These are phyloP conservation scores for Hyaloscypha hepaticicola DNA, from an alignment of 495 filamentous ascomycete species.

Conservation along the genomic window DNA sequence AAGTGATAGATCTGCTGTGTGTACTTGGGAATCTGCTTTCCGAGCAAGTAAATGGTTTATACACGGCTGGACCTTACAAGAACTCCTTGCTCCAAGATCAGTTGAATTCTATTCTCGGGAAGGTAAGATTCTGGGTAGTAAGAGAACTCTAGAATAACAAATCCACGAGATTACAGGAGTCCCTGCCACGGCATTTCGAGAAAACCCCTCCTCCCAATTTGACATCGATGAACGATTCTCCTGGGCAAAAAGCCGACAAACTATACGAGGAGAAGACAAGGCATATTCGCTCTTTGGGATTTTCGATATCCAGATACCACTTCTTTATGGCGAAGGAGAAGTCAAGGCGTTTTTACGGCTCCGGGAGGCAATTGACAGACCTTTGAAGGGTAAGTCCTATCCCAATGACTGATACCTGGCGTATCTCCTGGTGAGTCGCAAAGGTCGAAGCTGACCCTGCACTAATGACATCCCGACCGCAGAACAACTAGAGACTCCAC, in stretches of 20 bases:
- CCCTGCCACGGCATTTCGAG: conserved; percentile 1
- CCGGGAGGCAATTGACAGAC: conserved; percentile 29
- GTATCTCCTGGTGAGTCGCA: conserved; percentile 8
- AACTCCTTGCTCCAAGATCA: too few species aligned
- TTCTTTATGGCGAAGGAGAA: conserved; percentile 35
- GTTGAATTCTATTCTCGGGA: too few species aligned
- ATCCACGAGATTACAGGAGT: too few species aligned
- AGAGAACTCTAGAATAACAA: too few species aligned
- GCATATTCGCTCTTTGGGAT: too few species aligned
- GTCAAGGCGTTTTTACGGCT: conserved; percentile 31
- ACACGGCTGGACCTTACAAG: too few species aligned
- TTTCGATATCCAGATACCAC: conserved; percentile 32
- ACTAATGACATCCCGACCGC: not conserved
- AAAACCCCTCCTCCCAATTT: conserved; percentile 2
- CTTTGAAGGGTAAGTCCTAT: conserved; percentile 11
- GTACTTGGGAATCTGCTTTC: too few species aligned
- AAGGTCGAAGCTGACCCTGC: not conserved
- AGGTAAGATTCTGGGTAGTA: too few species aligned
- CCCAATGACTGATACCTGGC: conserved; percentile 2
- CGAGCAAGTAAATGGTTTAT: too few species aligned
- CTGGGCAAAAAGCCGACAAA: conserved; percentile 30
- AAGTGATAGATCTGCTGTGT: too few species aligned
- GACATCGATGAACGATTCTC: conserved; percentile 26
- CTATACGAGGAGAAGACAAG: too few species aligned
- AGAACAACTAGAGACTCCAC: not conserved